Evolutionary conservation across 1,284 basidiomycete genomes (phyloP).

Genomic region (Ustilago trichophora): DNA sequence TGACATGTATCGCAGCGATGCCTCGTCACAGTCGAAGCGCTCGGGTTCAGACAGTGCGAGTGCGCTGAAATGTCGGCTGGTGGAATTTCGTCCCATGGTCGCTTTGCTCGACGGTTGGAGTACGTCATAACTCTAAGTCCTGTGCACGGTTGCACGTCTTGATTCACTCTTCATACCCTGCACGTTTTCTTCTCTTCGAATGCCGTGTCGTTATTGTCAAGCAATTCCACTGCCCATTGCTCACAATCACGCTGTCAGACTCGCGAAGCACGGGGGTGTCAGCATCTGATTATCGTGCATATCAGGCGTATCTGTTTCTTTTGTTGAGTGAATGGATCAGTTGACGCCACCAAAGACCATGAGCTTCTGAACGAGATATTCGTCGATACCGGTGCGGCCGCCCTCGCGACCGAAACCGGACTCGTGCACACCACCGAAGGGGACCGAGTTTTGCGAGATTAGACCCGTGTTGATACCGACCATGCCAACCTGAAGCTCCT

Average conservation of each 20-base stretch:
- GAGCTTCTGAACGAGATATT: slow-evolving; percentile 70
- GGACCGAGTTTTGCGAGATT: slow-evolving; percentile 59
- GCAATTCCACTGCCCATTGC: too few species aligned
- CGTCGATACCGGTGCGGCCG: slow-evolving; percentile 81
- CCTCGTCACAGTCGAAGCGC: slow-evolving; percentile 5
- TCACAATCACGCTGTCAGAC: too few species aligned
- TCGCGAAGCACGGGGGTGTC: too few species aligned
- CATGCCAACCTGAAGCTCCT: slow-evolving; percentile 95
- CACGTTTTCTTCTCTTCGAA: too few species aligned
- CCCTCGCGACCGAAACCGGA: slow-evolving; percentile 72
- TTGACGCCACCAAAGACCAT: slow-evolving; percentile 59
- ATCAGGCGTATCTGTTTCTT: too few species aligned
- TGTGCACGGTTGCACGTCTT: too few species aligned
- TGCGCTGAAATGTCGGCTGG: slow-evolving; percentile 18
- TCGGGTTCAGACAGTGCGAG: slow-evolving; percentile 1
- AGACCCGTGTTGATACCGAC: slow-evolving; percentile 73
- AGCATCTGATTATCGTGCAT: too few species aligned
- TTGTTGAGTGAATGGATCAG: not conserved
- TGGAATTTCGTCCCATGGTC: slow-evolving; percentile 37
- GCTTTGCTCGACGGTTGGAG: slow-evolving; percentile 35
- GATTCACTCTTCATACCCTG: too few species aligned
- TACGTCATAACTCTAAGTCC: too few species aligned
- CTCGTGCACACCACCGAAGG: slow-evolving; percentile 90
- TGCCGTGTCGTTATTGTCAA: too few species aligned
- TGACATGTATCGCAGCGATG: slow-evolving; percentile 50